Conservation (phyloP, 148 eudicot genomes). For the Rhododendron ferrugineum region DNA sequence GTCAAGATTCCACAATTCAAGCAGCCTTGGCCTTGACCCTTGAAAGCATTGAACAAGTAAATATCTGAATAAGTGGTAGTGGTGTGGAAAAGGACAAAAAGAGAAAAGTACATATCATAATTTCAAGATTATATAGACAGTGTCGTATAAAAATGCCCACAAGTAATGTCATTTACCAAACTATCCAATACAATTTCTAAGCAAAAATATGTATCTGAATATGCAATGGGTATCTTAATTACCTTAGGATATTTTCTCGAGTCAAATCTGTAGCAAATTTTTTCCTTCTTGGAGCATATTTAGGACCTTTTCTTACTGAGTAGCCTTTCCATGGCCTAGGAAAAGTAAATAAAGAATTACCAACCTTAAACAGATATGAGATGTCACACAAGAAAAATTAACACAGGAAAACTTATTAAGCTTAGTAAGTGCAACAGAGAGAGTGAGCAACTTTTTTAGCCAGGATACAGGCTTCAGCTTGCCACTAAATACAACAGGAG, state of each 20-base stretch:
- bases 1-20: neutral
- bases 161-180: neutral
- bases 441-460: neutral
- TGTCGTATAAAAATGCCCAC: neutral
- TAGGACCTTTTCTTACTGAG: conserved; percentile 68
- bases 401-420: too few relatives aligned
- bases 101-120: neutral
- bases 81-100: neutral
- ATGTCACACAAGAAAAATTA: too few relatives aligned
- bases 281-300: conserved; percentile 76
- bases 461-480: neutral
- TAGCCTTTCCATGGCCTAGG: conserved; percentile 86
- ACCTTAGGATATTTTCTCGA: conserved; percentile 83
- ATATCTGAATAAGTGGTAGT: neutral
- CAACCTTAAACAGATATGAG: too few relatives aligned
- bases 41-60: neutral
- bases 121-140: neutral
- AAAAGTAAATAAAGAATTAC: neutral
- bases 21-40: neutral
- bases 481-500: neutral
- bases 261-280: conserved; percentile 90
- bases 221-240: conserved; percentile 8
- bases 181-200: neutral
- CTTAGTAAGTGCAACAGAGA: neutral
- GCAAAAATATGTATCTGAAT: neutral